phyloP scores from a whole-genome alignment of 352 stramenopile genomes.

The Globisporangium carolinianum region DNA sequence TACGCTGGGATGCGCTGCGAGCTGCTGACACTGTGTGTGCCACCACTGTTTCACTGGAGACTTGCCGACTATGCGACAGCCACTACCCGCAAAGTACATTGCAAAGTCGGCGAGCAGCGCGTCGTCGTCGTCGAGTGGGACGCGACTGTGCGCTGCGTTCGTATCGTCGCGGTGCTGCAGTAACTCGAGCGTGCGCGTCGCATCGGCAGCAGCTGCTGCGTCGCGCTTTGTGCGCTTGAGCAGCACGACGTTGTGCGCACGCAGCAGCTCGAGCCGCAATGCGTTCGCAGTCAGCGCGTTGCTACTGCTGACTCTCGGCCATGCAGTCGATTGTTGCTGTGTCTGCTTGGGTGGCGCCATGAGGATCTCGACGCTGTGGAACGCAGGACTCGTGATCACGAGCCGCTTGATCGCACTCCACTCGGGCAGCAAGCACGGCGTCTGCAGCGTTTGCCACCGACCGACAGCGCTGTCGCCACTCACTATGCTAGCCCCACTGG shows the following conservation, averaged over 20 bases:
- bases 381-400: slow-evolving; percentile 31
- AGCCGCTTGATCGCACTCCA: slow-evolving; percentile 50
- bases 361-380: slow-evolving; percentile 69
- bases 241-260: slow-evolving; percentile 49
- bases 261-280: slow-evolving; percentile 46
- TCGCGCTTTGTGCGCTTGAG: slow-evolving; percentile 39
- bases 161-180: slow-evolving; percentile 3
- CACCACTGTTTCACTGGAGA: slow-evolving; percentile 5
- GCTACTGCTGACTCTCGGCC: slow-evolving; percentile 9
- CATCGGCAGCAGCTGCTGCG: slow-evolving; percentile 9
- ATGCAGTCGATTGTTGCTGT: background rate
- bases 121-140: slow-evolving; percentile 15
- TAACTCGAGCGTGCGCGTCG: background rate
- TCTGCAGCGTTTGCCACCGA: slow-evolving; percentile 29
- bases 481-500: no score
- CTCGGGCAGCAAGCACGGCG: slow-evolving; percentile 67
- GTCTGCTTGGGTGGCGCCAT: slow-evolving; percentile 9
- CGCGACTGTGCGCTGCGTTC: background rate
- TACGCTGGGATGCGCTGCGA: slow-evolving; percentile 19
- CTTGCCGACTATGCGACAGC: no score
- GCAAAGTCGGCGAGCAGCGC: slow-evolving; percentile 22
- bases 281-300: slow-evolving; percentile 29
- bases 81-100: slow-evolving; percentile 20
- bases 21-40: slow-evolving; percentile 13
- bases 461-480: background rate